Conservation (phyloP, 2,329 filamentous ascomycete genomes). For the Cercospora citrullina region DNA sequence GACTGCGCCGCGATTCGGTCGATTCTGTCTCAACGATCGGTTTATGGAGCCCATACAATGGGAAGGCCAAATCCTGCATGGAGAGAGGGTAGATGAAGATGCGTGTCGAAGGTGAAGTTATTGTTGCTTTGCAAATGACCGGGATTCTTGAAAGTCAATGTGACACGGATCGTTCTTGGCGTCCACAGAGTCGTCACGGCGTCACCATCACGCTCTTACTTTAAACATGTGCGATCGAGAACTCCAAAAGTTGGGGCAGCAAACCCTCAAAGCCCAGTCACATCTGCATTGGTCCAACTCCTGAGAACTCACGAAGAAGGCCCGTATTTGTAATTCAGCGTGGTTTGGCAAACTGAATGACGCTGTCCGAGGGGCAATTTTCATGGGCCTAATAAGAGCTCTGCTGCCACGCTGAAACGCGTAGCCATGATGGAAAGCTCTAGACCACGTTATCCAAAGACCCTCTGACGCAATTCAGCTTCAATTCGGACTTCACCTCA, state of each 20-base stretch:
- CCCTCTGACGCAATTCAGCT: slow-evolving; percentile 6
- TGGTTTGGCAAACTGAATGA: neutral
- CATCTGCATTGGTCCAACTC: neutral
- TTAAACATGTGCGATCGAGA: no score
- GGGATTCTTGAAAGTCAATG: neutral
- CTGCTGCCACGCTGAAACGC: neutral
- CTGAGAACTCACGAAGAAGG: neutral
- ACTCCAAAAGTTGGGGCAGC: neutral
- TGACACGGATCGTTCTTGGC: neutral
- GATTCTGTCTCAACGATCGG: no score
- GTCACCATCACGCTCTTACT: neutral
- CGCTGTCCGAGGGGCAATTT: neutral
- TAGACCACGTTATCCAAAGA: neutral
- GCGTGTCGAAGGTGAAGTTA: neutral
- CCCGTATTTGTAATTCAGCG: neutral
- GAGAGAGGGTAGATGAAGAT: neutral
- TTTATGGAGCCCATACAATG: neutral
- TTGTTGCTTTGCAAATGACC: neutral
- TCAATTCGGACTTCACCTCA: neutral
- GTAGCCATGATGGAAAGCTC: slow-evolving; percentile 1
- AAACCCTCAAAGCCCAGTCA: neutral
- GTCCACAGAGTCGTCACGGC: neutral
- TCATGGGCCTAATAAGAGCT: neutral
- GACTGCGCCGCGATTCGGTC: no score
- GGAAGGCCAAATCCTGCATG: neutral